A percentile compares a stretch with the other conserved stretches of the same genome.
These are phyloP conservation scores for Clonostachys rosea DNA, from an alignment of 2,329 filamentous ascomycete genomes.

Conservation along the genomic window DNA sequence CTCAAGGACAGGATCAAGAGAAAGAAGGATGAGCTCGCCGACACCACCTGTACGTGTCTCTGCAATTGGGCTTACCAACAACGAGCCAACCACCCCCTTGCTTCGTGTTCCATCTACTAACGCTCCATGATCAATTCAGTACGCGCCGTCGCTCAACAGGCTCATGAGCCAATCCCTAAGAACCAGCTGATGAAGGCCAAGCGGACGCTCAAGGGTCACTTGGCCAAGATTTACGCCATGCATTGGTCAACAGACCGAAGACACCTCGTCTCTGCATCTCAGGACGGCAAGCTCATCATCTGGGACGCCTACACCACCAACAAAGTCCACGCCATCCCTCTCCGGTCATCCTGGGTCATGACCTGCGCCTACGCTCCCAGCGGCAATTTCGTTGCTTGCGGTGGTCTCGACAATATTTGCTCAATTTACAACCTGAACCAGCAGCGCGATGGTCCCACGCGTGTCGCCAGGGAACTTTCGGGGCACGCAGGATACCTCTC, in stretches of 20 bases:
- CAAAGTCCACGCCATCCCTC: slow-evolving; percentile 97
- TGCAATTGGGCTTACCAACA: not conserved
- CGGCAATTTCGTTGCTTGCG: slow-evolving; percentile 97
- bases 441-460: slow-evolving; percentile 89
- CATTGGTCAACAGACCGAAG: slow-evolving; percentile 99
- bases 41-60: slow-evolving; percentile 81
- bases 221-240: slow-evolving; percentile 99
- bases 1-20: slow-evolving; percentile 98
- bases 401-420: slow-evolving; percentile 98
- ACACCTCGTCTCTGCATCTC: slow-evolving; percentile 94
- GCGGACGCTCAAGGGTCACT: slow-evolving; percentile 92
- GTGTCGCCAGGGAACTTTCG: slow-evolving; percentile 91
- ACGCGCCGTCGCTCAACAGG: slow-evolving; percentile 85
- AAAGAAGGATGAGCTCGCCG: slow-evolving; percentile 99
- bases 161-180: slow-evolving; percentile 86
- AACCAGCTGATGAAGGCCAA: slow-evolving; percentile 96
- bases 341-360: slow-evolving; percentile 99
- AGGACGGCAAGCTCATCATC: slow-evolving; percentile 99
- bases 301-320: slow-evolving; percentile 99
- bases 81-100: not conserved
- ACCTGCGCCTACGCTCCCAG: slow-evolving; percentile 98
- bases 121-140: slow-evolving; percentile 47
- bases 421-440: slow-evolving; percentile 99
- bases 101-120: not conserved
- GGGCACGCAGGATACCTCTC: slow-evolving; percentile 96